Base-by-base conservation (phyloP, 306 rosid genomes). In the Comarum palustre region DNA sequence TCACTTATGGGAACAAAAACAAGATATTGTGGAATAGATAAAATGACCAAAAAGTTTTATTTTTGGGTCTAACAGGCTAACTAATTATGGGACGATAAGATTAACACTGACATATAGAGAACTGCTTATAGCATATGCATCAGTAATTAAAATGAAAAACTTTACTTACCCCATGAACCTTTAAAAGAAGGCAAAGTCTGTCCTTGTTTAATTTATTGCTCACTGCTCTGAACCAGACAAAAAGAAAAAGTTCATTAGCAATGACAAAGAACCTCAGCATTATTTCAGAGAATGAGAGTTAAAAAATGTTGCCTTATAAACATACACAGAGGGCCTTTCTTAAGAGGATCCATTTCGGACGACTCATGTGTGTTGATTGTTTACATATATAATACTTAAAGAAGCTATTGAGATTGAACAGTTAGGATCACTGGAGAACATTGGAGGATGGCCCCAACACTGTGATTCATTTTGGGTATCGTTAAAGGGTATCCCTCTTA, bases 171-270 rank as follows among this genome's bases (percentile, higher is more conserved):
- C 84, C 89, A 1, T 87, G 80, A 79, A 89, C 90, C 81, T 89
- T 87, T 75, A 92, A 82, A 57, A 92, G 96, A 73, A 92, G 93
- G 75, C 93, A 89, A 75, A 92, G 82, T 51, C 93, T 89, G 80
- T 87, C 89, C 72, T 79, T 81, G 77, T 85, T 92, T 54, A 89
- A 9, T 86, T 92, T 92, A 77, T 86, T 48, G 79, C 96, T 85
- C 62, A 92, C 79, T 39, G 97, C 91, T 85, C 97, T 92, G 91
- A 27, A 74, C 6, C 5, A 57, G 5, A 5, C 2, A 4, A 27
- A 20, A 42, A 78, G 5, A 42, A 41, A 77, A 17, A 17, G 19
- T 14, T 10, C 32, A 0, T 25, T 5, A 1, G 32, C 16, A 52
- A n/a, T 25, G 19, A 39, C 59, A 25, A 11, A 16, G 19, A 58